Percentiles rank a stretch among this genome's conserved stretches.
These are phyloP conservation scores for Penicillium taxi DNA, from an alignment of 495 filamentous ascomycete genomes.

Conservation along the genomic window DNA sequence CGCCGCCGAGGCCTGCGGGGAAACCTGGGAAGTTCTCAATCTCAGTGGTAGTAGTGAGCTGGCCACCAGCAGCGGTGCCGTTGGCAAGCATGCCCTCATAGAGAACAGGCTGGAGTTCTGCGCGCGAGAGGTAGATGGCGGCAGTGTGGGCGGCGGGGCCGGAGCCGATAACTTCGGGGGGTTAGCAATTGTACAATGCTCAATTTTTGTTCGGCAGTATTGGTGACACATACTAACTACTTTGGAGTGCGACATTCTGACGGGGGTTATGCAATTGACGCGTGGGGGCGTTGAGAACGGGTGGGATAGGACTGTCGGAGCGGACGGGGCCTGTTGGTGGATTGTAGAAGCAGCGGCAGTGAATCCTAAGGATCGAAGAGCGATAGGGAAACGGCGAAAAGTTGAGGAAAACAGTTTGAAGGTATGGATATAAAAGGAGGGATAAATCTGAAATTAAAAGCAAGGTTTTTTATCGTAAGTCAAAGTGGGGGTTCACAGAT, in stretches of 20 bases:
- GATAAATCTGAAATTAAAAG: conserved; percentile 11
- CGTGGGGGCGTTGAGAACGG: conserved; percentile 35
- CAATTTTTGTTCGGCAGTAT: no score
- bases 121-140: conserved; percentile 89
- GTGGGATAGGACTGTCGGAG: conserved; percentile 30
- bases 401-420: conserved; percentile 83
- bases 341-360: conserved; percentile 56
- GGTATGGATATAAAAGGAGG: conserved; percentile 11
- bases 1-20: conserved; percentile 75
- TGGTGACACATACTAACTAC: conserved; percentile 76
- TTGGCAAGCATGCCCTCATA: conserved; percentile 98
- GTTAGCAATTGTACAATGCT: conserved; percentile 6
- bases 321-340: conserved; percentile 45
- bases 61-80: conserved; percentile 90
- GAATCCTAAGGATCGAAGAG: conserved; percentile 54
- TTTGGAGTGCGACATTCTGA: conserved; percentile 69
- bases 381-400: conserved; percentile 55
- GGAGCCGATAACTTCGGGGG: conserved; percentile 63
- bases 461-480: conserved; percentile 17
- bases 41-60: conserved; percentile 96
- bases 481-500: conserved; percentile 12
- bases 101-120: conserved; percentile 79
- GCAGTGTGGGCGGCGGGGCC: conserved; percentile 97
- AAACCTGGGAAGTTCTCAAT: conserved; percentile 98
- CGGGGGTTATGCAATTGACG: conserved; percentile 28